Base-by-base conservation (phyloP, 257 asterid species). In the Petunia secreta region DNA sequence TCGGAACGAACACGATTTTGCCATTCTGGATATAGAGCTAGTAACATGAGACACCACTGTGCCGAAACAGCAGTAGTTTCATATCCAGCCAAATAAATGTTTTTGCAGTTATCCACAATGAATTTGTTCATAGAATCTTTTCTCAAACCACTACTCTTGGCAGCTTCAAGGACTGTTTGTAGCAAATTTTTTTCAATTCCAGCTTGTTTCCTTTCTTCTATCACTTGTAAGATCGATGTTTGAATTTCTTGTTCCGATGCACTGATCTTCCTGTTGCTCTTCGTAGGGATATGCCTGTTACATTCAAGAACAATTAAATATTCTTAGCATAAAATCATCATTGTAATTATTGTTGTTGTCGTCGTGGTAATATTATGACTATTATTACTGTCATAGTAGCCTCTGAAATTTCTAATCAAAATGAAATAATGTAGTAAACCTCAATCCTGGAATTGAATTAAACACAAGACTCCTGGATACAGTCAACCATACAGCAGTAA, bases 51-150 rank as follows among this genome's bases (percentile, higher is more conserved):
- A 69, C 88, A 82, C 91, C 91, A 86, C 5, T 87, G 58, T 8
- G 91, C 90, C 3, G 89, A 67, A 53, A 86, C 86, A 6, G 91
- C 90, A 5, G 89, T 81, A 7, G 91, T 86, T 77, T 88, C 91
- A 41, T 84, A 85, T 9, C 90, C 91, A 0, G 91, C 91, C 75
- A 88, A 62, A 63, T 86, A 86, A 8, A 86, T 75, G 77, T 86
- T 86, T 63, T 86, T 88, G 86, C 90, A 88, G 66, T 88, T 88
- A 59, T 86, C 88, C 1, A 88, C 91, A 0, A 88, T 80, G 79
- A 88, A 86, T 0, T 82, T 79, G 66, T 88, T 87, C 0, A 88
- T 55, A 0, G 59, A 55, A 0, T 77, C 81, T 25, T 58, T 79
- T 64, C 71, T 74, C 4, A 88, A 37, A 14, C 25, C 78, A 58